Base-by-base conservation (phyloP, 2,329 filamentous ascomycete genomes). In the Macrophomina tecta region DNA sequence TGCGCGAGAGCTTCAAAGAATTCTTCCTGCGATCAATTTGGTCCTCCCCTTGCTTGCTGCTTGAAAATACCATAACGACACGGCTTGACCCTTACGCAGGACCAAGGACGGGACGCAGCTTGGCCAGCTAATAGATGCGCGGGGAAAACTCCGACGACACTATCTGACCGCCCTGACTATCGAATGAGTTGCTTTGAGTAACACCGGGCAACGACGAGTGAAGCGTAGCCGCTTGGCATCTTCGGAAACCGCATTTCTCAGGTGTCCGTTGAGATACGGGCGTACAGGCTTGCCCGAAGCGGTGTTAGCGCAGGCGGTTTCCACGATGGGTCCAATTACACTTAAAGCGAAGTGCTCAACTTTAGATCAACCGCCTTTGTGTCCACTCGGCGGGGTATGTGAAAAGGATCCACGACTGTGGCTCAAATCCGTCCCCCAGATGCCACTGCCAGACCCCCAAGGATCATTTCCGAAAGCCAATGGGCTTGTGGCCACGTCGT, bases 391-490 rank as follows among this genome's bases (percentile, higher is more conserved):
- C 5, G 77, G 76, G 12, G 75, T 77, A 16, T 67, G 36, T 3
- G 48, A 12, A 60, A 75, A 78, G 1, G 74, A 74, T 62, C 73
- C 76, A n/a, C 72, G 71, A 7, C 69, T 70, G 38, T 70, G 69
- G 18, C 75, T 72, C 38, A 73, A 68, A 63, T 77, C 69, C 62
- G 73, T 70, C 58, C 76, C 76, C 78, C 78, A 82, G 5, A 78
- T 76, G 67, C 77, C 78, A 34, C 72, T 72, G 11, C 55, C 63
- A 48, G 72, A 71, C 56, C 76, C 76, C 78, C 78, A 82, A 2
- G 76, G 75, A 67, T 78, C 77, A 23, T 72, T 72, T 18, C 64
- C 79, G 68, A 82, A 83, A 5, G 82, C 72, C 38, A 82, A 64
- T 8, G 80, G 79, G 67, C 78, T 82, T 32, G 28, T 46, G 16